Evolutionary conservation across 768 basidiomycete species (phyloP).

Genomic region (Amanita brunnescens): DNA sequence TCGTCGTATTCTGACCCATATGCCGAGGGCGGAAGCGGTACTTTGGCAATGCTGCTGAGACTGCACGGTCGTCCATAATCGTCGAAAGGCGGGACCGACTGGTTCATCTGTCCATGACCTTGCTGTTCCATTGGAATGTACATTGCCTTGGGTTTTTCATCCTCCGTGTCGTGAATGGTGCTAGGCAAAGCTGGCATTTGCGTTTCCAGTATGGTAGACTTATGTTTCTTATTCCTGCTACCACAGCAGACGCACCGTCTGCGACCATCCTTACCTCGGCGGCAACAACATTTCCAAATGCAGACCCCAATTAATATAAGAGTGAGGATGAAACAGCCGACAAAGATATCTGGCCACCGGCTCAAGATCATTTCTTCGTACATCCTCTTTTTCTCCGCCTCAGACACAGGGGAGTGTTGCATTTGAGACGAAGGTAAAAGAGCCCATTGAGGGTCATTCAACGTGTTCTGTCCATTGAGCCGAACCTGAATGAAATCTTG

Average conservation of each 20-base stretch:
- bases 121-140: background rate
- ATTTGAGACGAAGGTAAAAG: conserved; percentile 53
- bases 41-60: background rate
- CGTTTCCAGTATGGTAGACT: conserved; percentile 15
- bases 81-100: background rate
- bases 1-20: conserved; percentile 4
- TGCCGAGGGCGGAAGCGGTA: background rate
- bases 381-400: conserved; percentile 55
- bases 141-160: background rate
- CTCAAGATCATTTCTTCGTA: conserved; percentile 57
- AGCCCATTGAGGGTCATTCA: conserved; percentile 41
- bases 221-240: conserved; percentile 1
- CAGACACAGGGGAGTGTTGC: conserved; percentile 57
- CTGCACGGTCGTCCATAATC: background rate
- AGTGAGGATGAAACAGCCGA: conserved; percentile 47
- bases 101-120: background rate
- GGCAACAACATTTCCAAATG: conserved; percentile 56
- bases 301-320: conserved; percentile 37
- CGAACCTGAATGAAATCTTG: conserved; percentile 61
- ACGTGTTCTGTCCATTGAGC: conserved; percentile 49
- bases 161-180: background rate
- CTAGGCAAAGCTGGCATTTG: conserved; percentile 11
- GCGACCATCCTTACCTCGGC: conserved; percentile 13
- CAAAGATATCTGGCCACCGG: conserved; percentile 66
- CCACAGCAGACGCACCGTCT: conserved; percentile 12